A percentile compares a stretch with the other conserved stretches of the same genome.
phyloP scores from a whole-genome alignment of 1,284 basidiomycete species.

The Sparassis latifolia region DNA sequence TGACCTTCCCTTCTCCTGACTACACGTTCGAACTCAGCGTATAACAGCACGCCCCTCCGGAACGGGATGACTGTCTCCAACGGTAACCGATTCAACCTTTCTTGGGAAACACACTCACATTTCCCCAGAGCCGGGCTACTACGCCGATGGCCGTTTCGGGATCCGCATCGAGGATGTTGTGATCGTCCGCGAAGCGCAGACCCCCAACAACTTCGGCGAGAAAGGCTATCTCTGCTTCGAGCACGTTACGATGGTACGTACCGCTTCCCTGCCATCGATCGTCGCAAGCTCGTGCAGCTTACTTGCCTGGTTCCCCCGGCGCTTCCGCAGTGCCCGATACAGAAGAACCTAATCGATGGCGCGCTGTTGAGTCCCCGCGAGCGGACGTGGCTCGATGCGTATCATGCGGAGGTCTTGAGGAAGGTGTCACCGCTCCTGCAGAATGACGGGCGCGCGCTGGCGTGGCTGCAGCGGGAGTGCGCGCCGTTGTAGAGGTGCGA shows the following conservation, averaged over 20 bases:
- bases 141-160: slow-evolving; percentile 87
- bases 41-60: slow-evolving; percentile 67
- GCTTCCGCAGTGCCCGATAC: slow-evolving; percentile 71
- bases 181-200: slow-evolving; percentile 65
- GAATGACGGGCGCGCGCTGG: slow-evolving; percentile 65
- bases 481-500: slow-evolving; percentile 32
- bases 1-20: background rate
- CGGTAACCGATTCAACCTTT: slow-evolving; percentile 30
- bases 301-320: background rate
- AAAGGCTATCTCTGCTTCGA: slow-evolving; percentile 84
- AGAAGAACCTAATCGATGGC: slow-evolving; percentile 75
- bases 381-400: slow-evolving; percentile 78
- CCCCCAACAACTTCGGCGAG: slow-evolving; percentile 80
- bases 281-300: background rate
- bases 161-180: slow-evolving; percentile 92
- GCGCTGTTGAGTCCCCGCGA: slow-evolving; percentile 63
- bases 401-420: slow-evolving; percentile 72
- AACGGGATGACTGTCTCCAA: slow-evolving; percentile 89
- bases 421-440: slow-evolving; percentile 76
- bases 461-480: slow-evolving; percentile 76
- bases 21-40: slow-evolving; percentile 30
- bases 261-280: slow-evolving; percentile 3
- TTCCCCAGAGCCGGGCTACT: slow-evolving; percentile 80
- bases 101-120: too few relatives aligned
- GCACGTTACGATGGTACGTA: slow-evolving; percentile 69